Evolutionary conservation across 106 monocot species (phyloP), one percentile per base, ranked within the genome.

Genomic region (Apostasia ramifera): DNA sequence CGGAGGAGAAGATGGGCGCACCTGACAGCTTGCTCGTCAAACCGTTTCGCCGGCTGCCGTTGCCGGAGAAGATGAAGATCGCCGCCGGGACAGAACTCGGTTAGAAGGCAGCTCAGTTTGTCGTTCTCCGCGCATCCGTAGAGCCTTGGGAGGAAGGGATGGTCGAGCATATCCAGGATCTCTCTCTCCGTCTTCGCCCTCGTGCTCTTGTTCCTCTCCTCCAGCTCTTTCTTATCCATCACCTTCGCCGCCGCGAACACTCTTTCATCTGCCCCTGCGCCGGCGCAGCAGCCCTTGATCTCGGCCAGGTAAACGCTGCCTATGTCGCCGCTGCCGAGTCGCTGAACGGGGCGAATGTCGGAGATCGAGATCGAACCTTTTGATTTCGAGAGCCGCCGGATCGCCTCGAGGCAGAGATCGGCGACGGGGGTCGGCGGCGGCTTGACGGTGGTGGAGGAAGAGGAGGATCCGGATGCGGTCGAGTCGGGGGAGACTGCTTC

Each of bases 51-150:
- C 10, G 78, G 81, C 83, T 89, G 89, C 4, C 79, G 73, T 75
- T 86, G 93, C 6, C 88, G 78, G 74, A 93, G 83, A 14, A 86
- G 77, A 62, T 93, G 89, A 45, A 93, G 83, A 45, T 93, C 93
- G 61, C 93, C 93, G 60, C 93, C 93, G 66, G 83, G 86, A 63
- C 89, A 93, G 81, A 89, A 89, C 72, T 93, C 93, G 37, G 86
- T 93, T 5, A 93, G 72, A 42, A 93, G 74, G 59, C 85, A 88
- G 8, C 81, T 81, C 79, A 83, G 89, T 53, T 79, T 64, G 3
- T 84, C 89, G 69, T 71, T 84, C 63, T 89, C 93, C 13, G 81
- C 81, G 67, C 65, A 71, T 5, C 70, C 93, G 74, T 83, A 79
- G 14, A 93, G 79, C 45, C 68, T 75, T 12, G 92, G 92, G 11